A percentile compares a stretch with the other conserved stretches of the same genome.
Evolutionary conservation across 345 rosid species (phyloP).

Genomic region (Melaleuca alternifolia): DNA sequence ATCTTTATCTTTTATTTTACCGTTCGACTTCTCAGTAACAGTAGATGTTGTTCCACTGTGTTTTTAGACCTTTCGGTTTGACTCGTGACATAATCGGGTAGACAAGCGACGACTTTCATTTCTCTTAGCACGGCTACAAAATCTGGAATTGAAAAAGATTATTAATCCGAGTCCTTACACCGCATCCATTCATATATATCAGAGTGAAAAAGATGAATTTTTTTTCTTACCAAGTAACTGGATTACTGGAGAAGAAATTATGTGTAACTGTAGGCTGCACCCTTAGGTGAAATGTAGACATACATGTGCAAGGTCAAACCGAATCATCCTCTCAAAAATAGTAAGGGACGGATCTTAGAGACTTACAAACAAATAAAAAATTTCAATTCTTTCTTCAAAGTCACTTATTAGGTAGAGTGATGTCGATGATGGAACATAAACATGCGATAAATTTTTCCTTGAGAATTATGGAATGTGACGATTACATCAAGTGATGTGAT

Average conservation of each 20-base stretch:
- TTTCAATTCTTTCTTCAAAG: neutral
- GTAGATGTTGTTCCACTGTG: neutral
- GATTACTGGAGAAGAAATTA: neutral
- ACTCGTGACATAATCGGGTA: neutral
- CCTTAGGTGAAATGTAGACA: neutral
- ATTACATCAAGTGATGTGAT: neutral
- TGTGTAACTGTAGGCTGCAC: neutral
- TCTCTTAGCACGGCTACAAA: neutral
- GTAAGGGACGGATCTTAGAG: neutral
- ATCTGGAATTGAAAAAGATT: neutral
- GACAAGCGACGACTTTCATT: neutral
- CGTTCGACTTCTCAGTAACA: neutral
- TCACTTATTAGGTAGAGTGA: neutral
- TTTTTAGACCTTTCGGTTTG: neutral
- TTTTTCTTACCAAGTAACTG: neutral
- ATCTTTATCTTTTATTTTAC: neutral
- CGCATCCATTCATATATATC: accelerated
- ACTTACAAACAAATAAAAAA: neutral
- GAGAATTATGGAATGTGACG: neutral
- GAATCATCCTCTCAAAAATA: neutral
- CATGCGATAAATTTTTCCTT: neutral
- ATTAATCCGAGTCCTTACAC: neutral
- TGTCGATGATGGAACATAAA: neutral
- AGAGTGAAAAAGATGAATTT: neutral
- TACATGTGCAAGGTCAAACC: neutral